Evolutionary conservation across 2,329 filamentous ascomycete genomes (phyloP), one percentile per base, ranked within the genome.

Genomic region (Fusarium napiforme): DNA sequence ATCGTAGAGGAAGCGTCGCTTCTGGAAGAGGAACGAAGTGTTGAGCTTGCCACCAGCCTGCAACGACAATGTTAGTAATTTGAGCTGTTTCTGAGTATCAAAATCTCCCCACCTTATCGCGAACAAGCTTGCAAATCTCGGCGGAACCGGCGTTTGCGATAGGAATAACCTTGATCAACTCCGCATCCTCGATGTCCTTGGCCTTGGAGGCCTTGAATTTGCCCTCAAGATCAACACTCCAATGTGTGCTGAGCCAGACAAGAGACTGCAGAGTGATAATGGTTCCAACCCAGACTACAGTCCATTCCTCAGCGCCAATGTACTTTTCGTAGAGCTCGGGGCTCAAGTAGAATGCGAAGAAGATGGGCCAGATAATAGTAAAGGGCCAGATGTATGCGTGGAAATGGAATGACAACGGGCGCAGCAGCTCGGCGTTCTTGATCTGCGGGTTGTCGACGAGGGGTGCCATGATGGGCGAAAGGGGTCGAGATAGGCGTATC

Each of bases 361-460:
- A 98, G 78, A 93, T 85, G 59, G 97, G 96, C 95, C 97, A 99
- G 79, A 95, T 86, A 76, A 98, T 91, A 68, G 92, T 86, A 80
- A 98, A 99, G 0, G 96, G 96, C 94, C 94, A 97, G 77, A 97
- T 84, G 82, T 99, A 99, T 77, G 93, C 86, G 83, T 97, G 96
- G 69, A 97, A 86, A 80, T 93, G 90, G 73, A 93, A 84, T 39
- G 95, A 91, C 73, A 97, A 89, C 72, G 96, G 95, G 79, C 94
- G 95, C 83, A 98, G 92, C 77, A 99, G 89, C 81, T 94, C 93
- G 74, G 96, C 93, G 81, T 91, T 88, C 86, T 93, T 90, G 83
- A 99, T 97, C 88, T 97, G 94, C 77, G 92, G 85, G 84, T 94
- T 96, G 85, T 97, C 93, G 83, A 98, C 95, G 83, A 99, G 93